Conservation (phyloP, 768 basidiomycete genomes). For the Leccinum uliginosum region DNA sequence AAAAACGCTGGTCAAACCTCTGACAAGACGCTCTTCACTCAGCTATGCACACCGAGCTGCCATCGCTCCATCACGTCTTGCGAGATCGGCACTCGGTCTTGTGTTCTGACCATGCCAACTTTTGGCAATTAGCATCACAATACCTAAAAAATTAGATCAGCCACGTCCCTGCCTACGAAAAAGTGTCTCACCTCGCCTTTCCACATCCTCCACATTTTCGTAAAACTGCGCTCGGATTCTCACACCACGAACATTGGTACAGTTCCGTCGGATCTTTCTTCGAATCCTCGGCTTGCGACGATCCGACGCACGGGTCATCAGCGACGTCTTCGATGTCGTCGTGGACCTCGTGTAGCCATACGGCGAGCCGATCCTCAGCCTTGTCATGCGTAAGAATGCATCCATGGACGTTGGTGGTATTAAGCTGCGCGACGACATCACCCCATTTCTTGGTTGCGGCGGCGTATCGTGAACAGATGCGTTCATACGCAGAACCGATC, state of each 20-base stretch:
- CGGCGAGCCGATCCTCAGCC: slow-evolving; percentile 50
- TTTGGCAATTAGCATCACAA: slow-evolving; percentile 15
- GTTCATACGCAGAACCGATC: slow-evolving; percentile 47
- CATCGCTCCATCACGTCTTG: neutral
- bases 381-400: slow-evolving; percentile 31
- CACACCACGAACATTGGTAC: slow-evolving; percentile 59
- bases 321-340: slow-evolving; percentile 23
- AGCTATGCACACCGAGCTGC: neutral
- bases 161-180: neutral
- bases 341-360: slow-evolving; percentile 48
- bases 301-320: neutral
- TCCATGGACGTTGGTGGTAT: slow-evolving; percentile 22
- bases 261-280: slow-evolving; percentile 38
- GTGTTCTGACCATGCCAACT: slow-evolving; percentile 14
- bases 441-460: slow-evolving; percentile 46
- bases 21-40: neutral
- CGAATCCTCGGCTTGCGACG: too few relatives aligned
- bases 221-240: slow-evolving; percentile 55
- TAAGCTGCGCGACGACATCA: slow-evolving; percentile 35
- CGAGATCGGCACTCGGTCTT: slow-evolving; percentile 6
- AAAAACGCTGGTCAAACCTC: neutral
- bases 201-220: slow-evolving; percentile 48
- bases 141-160: slow-evolving; percentile 3
- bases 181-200: slow-evolving; percentile 33
- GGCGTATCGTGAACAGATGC: slow-evolving; percentile 43